Percentiles rank a stretch among this genome's conserved stretches.
Conservation (phyloP, 257 asterid genomes). For the Solanum chilense region DNA sequence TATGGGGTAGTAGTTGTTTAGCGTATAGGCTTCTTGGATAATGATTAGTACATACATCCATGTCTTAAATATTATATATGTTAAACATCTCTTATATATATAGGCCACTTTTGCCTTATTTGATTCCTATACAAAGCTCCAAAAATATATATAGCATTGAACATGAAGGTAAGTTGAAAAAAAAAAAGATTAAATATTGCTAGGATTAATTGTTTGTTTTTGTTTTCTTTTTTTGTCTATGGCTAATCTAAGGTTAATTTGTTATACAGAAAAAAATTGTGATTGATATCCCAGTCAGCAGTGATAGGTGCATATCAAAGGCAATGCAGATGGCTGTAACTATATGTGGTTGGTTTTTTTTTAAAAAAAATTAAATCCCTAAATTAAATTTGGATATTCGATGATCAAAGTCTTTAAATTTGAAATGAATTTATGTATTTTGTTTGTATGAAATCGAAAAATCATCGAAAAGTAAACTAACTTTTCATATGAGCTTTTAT, state of each 20-base stretch:
- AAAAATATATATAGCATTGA: background rate
- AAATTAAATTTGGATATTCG: background rate
- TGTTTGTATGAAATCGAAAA: background rate
- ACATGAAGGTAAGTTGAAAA: background rate
- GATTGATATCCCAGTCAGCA: background rate
- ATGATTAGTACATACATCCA: background rate
- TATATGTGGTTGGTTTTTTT: background rate
- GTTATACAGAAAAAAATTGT: conserved; percentile 6
- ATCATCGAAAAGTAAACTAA: background rate
- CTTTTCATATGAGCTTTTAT: background rate
- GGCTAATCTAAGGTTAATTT: background rate
- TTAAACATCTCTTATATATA: background rate
- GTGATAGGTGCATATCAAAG: conserved; percentile 6
- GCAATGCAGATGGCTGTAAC: conserved; percentile 12
- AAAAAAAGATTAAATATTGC: background rate
- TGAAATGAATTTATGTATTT: background rate
- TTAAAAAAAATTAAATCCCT: background rate
- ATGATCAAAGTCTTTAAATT: background rate
- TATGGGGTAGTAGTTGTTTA: background rate
- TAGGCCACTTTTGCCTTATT: background rate
- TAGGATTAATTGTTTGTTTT: background rate
- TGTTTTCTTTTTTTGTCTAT: background rate
- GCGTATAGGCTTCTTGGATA: background rate
- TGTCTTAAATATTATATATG: background rate
- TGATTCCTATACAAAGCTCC: background rate